Percentiles rank a stretch among this genome's conserved stretches.
Evolutionary conservation across 2,329 filamentous ascomycete genomes (phyloP).

Genomic region (Cladosporium sp.): DNA sequence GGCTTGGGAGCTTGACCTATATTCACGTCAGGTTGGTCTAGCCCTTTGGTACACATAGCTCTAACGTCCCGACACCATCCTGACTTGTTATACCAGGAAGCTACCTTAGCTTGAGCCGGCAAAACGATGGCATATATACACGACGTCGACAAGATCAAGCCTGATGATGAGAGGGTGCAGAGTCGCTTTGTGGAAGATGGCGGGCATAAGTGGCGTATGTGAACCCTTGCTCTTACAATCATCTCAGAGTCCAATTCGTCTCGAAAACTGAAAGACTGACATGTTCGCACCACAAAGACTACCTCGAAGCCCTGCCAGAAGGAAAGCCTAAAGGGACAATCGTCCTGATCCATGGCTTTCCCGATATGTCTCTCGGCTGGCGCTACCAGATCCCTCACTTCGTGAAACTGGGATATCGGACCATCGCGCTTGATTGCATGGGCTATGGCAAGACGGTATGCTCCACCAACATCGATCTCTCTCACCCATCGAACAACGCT

Average conservation of each 20-base stretch:
- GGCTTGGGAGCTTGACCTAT: too few species aligned
- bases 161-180: slow-evolving; percentile 28
- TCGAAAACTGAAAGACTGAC: background rate
- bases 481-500: background rate
- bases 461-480: background rate
- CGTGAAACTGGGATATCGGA: slow-evolving; percentile 69
- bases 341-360: slow-evolving; percentile 70
- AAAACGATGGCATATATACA: background rate
- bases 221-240: background rate
- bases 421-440: slow-evolving; percentile 82
- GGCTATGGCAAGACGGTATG: slow-evolving; percentile 77
- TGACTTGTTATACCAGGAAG: background rate
- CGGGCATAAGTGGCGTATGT: slow-evolving; percentile 67
- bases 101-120: background rate
- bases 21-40: background rate
- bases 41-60: background rate
- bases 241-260: too few species aligned
- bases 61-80: background rate
- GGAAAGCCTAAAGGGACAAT: slow-evolving; percentile 49
- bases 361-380: slow-evolving; percentile 80
- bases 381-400: slow-evolving; percentile 83
- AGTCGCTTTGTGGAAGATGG: slow-evolving; percentile 64
- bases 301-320: slow-evolving; percentile 43
- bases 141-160: slow-evolving; percentile 29
- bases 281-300: slow-evolving; percentile 39